Evolutionary conservation across 129 eudicot species (phyloP), one percentile per base, ranked within the genome.

Genomic region (Glebionis coronaria): DNA sequence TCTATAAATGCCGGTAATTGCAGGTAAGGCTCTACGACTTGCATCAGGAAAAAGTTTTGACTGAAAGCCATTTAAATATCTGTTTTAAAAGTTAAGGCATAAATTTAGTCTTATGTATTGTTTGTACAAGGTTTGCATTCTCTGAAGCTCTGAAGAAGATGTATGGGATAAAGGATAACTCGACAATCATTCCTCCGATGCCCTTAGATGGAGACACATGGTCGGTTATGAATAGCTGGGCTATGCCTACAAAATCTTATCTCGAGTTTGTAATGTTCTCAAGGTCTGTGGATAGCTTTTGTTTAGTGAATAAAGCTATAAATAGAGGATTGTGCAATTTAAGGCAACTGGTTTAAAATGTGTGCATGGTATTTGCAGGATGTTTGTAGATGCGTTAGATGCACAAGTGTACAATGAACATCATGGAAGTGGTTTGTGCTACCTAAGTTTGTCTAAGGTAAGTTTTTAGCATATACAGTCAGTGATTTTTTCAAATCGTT

Each of bases 1-100:
- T 79, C 99, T 47, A 71, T 93, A 64, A 93, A 93, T 82, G 97
- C 99, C 45, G 99, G 99, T 60, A 93, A 93, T 82, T 93, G 99
- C 87, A 87, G 76, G 99, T 90, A 86, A 92, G 98, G 46, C 35
- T 46, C 67, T 44, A n/a, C 31, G 11, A 70, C 49, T 19, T 50
- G 2, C 20, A 45, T 44, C 7, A 3, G 68, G 45, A 65, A 47
- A 19, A 64, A 21, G 12, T 14, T 9, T 16, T 47, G 20, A 15
- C 21, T n/a, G 6, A 5, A 44, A 28, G 18, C 47, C 6, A 2
- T 66, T 35, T 52, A 21, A 52, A 13, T 68, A 68, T 35, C 20
- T 56, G 47, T 46, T 49, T 45, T 18, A 16, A 23, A 63, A 63
- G 35, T 10, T 25, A 14, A 55, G 38, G 35, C 57, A 35, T 67